Evolutionary conservation across 1,284 basidiomycete species (phyloP), one percentile per base, ranked within the genome.

Genomic region (Cutaneotrichosporon curvatum): DNA sequence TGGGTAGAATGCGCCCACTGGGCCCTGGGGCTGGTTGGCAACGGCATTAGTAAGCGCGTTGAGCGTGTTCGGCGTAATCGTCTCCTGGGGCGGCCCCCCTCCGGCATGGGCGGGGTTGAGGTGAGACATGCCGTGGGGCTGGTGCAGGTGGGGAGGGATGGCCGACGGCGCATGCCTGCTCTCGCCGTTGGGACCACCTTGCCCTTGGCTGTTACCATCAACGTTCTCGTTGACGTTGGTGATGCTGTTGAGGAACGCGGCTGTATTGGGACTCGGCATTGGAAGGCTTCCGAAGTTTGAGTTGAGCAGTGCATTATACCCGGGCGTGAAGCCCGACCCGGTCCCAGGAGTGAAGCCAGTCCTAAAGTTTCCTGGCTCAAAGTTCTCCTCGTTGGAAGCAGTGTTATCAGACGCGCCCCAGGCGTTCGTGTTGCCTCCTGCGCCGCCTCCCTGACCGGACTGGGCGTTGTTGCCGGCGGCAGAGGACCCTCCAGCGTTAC

Each of bases 21-120:
- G 40, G 11, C 38, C 40, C 3, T 20, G 33, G 57, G 71, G 67
- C 47, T 71, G 69, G 53, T 65, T 78, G 56, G 85, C 84, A 53
- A 83, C 83, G 18, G 25, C 25, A 28, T 34, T 31, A 14, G 83
- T 83, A 63, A 90, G 79, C 40, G 85, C 85, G 50, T 78, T 85
- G 56, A 91, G 79, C 0, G 90, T 91, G 71, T 89, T 90, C 37
- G 90, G 90, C 0, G 90, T 94, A 71, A 94, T 90, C 31, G 87
- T 86, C 4, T 82, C 76, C 41, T 63, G 63, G 8, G 52, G 16
- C 51, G 48, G 28, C 53, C 54, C 32, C 25, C 25, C 25, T 7
- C 8, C 21, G 16, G 40, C 35, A 32, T 58, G 50, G 1, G 57
- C 55, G 16, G 56, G 53, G 40, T 56, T 58, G 41, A 62, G 55